Base-by-base conservation (phyloP, 371 early-diverging fungal genomes). In the Quaeritorhiza haematococci region DNA sequence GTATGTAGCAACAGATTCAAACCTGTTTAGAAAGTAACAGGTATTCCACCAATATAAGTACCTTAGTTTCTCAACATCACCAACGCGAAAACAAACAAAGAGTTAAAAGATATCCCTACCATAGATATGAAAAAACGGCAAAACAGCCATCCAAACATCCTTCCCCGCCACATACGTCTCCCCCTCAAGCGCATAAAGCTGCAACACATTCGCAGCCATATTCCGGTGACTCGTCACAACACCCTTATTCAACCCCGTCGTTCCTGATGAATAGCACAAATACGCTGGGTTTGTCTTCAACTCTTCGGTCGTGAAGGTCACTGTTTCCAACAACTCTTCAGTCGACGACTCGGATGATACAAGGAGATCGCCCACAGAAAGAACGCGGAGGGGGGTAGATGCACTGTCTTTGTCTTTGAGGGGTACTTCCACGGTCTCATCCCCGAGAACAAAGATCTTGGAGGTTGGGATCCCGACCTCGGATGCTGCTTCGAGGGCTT, bases 211-310 rank as follows among this genome's bases (percentile, higher is more conserved):
- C 42, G 87, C 62, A 2, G 84, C 73, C 10, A 93, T 75, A 61
- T 93, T 95, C 53, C 64, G 58, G 62, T 93, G 93, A 0, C 90
- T 87, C 4, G 88, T 79, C 73, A 84, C 76, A 1, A 92, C 93
- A 34, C 92, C 93, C 71, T 94, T 74, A 45, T 62, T 53, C 23
- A 61, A 56, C 63, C 92, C 93, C 0, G 93, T 92, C 5, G 93
- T 94, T 28, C 95, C 95, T 34, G 87, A 87, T 13, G 90, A 90
- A 73, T 88, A 94, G 68, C 90, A 90, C 38, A 94, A 75, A 56
- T 86, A 88, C 4, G 92, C 91, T 24, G 88, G 63, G 49, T 72
- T 64, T 23, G 78, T 71, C 52, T 19, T 27, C 24, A 68, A 67
- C 65, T 60, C 69, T 46, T 55, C 70, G 62, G 47, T 49, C 35